Conservation (phyloP, 352 stramenopile species). For the Phytophthora pluvialis region DNA sequence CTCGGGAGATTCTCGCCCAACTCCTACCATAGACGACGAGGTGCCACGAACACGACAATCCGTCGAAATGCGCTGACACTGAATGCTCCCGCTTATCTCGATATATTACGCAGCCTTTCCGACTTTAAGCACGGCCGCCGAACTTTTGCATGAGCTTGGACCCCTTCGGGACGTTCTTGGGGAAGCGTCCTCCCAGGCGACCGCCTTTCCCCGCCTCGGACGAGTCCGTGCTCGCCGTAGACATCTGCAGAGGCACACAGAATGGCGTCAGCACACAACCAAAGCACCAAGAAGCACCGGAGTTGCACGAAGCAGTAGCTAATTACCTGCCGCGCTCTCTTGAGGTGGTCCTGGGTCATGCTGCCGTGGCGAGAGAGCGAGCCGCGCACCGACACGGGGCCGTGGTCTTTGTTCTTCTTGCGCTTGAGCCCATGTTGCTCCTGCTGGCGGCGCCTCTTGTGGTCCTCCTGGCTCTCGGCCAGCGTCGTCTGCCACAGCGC, state of each 20-base stretch:
- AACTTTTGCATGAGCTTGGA: slow-evolving; percentile 86
- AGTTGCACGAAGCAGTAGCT: not conserved
- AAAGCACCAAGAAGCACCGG: not conserved
- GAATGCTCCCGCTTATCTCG: not conserved
- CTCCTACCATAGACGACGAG: not conserved
- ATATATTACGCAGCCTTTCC: slow-evolving; percentile 20
- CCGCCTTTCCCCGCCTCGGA: slow-evolving; percentile 63
- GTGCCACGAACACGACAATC: not conserved
- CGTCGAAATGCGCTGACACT: not conserved
- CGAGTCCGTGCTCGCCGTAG: slow-evolving; percentile 42
- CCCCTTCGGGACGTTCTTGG: slow-evolving; percentile 39
- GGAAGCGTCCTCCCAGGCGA: slow-evolving; percentile 48
- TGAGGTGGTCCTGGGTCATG: slow-evolving; percentile 45
- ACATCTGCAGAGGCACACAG: slow-evolving; percentile 32
- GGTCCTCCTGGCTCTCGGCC: slow-evolving; percentile 67
- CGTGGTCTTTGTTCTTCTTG: slow-evolving; percentile 42
- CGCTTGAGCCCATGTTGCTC: slow-evolving; percentile 40
- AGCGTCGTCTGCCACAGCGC: slow-evolving; percentile 59
- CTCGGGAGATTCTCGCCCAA: too few relatives aligned
- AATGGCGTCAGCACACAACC: slow-evolving; percentile 1
- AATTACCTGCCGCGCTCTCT: slow-evolving; percentile 70
- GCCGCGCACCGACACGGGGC: slow-evolving; percentile 5
- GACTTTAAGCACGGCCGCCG: slow-evolving; percentile 26
- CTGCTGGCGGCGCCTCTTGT: slow-evolving; percentile 49
- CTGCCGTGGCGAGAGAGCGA: slow-evolving; percentile 22